A percentile compares a stretch with the other conserved stretches of the same genome.
Conservation (phyloP, 2,329 filamentous ascomycete species). For the Exophiala xenobiotica region DNA sequence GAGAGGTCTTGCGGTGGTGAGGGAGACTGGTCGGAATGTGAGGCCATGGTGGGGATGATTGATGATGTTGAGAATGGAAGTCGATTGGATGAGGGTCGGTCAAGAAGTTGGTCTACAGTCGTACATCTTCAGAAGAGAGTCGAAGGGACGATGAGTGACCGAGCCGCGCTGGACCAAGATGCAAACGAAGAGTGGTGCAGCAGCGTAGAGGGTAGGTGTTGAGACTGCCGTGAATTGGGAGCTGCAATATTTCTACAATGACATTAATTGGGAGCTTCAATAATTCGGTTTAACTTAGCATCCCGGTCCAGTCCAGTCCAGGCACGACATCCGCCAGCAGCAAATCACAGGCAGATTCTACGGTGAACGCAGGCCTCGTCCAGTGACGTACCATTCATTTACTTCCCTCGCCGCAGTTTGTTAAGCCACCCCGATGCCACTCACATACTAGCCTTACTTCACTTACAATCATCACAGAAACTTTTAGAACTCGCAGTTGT, state of each 20-base stretch:
- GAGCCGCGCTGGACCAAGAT: not conserved
- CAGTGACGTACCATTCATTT: slow-evolving; percentile 1
- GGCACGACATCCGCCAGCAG: not conserved
- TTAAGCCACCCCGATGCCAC: not conserved
- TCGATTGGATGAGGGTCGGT: slow-evolving; percentile 3
- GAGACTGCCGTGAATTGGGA: not conserved
- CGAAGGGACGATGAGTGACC: not conserved
- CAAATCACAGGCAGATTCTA: not conserved
- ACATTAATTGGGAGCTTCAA: not conserved
- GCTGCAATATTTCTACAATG: too few species aligned
- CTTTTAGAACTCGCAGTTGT: too few species aligned
- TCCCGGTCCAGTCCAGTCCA: not conserved
- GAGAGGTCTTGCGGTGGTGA: slow-evolving; percentile 32
- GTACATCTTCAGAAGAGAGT: not conserved
- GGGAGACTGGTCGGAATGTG: slow-evolving; percentile 25
- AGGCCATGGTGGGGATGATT: slow-evolving; percentile 18
- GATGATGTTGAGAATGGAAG: slow-evolving; percentile 1
- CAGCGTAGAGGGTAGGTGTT: too few species aligned
- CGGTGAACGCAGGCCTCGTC: not conserved
- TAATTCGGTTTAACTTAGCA: too few species aligned
- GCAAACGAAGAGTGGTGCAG: too few species aligned
- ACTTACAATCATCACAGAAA: too few species aligned
- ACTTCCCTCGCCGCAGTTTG: not conserved
- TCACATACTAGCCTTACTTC: not conserved
- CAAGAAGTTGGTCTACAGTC: slow-evolving; percentile 3